Percentiles rank a stretch among this genome's conserved stretches.
These are phyloP conservation scores for Erysimum pusillum DNA, from an alignment of 441 rosid species.

Conservation along the genomic window DNA sequence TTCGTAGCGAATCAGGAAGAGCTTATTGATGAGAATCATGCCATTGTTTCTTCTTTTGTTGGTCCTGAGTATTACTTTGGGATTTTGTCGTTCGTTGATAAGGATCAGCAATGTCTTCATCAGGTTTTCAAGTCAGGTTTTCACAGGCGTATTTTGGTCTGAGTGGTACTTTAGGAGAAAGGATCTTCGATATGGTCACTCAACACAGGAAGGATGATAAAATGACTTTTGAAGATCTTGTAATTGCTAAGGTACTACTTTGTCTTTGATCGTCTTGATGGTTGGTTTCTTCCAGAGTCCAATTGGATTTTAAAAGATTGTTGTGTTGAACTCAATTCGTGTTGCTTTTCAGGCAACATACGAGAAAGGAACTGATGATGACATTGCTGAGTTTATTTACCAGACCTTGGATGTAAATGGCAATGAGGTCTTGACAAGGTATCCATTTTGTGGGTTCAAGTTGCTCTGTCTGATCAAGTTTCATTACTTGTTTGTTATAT, in stretches of 20 bases:
- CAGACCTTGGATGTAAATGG: slow-evolving; percentile 69
- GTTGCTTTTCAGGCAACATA: slow-evolving; percentile 64
- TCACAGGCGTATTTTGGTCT: slow-evolving; percentile 68
- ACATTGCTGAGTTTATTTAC: slow-evolving; percentile 82
- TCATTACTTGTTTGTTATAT: background rate
- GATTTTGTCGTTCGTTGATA: slow-evolving; percentile 85
- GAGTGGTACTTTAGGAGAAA: slow-evolving; percentile 66
- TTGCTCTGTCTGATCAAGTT: slow-evolving; percentile 1
- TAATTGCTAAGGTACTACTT: slow-evolving; percentile 76
- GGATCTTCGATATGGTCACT: slow-evolving; percentile 71
- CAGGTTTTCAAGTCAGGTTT: slow-evolving; percentile 6
- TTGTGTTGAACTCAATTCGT: slow-evolving; percentile 2
- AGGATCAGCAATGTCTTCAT: too few relatives aligned
- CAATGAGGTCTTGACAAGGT: slow-evolving; percentile 76
- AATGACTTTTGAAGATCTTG: slow-evolving; percentile 75
- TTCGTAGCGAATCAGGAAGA: slow-evolving; percentile 93
- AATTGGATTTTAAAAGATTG: slow-evolving; percentile 16
- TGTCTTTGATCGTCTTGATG: background rate
- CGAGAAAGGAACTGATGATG: slow-evolving; percentile 85
- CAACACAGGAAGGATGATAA: slow-evolving; percentile 69
- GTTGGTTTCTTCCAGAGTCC: background rate
- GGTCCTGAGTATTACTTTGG: slow-evolving; percentile 96
- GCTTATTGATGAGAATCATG: slow-evolving; percentile 93
- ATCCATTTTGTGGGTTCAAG: slow-evolving; percentile 12
- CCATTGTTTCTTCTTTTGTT: slow-evolving; percentile 90